Evolutionary conservation across 2,329 filamentous ascomycete species (phyloP), one percentile per base, ranked within the genome.

Genomic region (Exophiala oligosperma): DNA sequence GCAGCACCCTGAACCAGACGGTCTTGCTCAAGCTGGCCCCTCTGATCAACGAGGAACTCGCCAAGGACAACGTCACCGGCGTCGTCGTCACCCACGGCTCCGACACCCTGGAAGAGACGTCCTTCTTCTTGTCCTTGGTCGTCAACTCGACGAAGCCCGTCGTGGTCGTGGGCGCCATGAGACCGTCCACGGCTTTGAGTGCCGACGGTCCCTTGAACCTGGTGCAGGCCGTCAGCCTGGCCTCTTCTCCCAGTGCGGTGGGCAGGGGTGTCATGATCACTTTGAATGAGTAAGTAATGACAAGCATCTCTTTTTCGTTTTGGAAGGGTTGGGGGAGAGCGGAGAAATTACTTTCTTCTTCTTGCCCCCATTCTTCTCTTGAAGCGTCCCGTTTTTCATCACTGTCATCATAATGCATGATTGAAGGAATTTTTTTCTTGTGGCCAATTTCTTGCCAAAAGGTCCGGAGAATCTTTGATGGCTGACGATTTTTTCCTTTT

Each of bases 1-100:
- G 67, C 57, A 55, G 56, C 23, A 66, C 68, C 54, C 49, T 70
- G 49, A 64, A 65, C 37, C 64, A 66, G 9, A 52, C 61, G 12
- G 63, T 69, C 46, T 60, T 69, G 7, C 57, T 70, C 11, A 24
- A 44, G 24, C 48, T 62, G 14, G 46, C 57, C 28, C 37, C 44
- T 12, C 23, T 41, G 12, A 59, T 62, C 59, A 52, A 52, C 47
- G 37, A 52, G 12, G 38, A 49, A n/a, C 59, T 70, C 35, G 68
- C 65, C 56, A 48, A 61, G 6, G 68, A 69, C 32, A 71, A 73
- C 1, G 69, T 77, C 40, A 65, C 70, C 8, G 71, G 83, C 37
- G 81, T 80, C 5, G 81, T 87, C 4, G 73, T 88, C 53, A 87
- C 85, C 0, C 85, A 88, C 65, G 85, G 85, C 49, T 88, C 85